Evolutionary conservation across 2,329 filamentous ascomycete species (phyloP).

Genomic region (Cladosporium halotolerans): DNA sequence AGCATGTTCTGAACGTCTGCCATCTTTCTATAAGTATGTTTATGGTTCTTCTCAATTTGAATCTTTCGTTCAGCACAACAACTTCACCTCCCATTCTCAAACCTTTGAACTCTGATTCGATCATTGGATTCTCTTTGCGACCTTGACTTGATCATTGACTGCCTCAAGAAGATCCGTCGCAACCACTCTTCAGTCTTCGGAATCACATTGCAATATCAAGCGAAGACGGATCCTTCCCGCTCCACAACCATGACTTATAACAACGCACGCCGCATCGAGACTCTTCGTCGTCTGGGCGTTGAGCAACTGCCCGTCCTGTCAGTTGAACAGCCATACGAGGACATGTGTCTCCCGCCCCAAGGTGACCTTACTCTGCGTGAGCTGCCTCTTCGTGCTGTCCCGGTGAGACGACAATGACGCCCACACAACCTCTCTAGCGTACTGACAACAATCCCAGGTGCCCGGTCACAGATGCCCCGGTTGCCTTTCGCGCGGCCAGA

Average conservation of each 20-base stretch:
- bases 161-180: too few species aligned
- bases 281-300: constrained; percentile 23
- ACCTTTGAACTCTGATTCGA: too few species aligned
- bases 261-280: constrained; percentile 18
- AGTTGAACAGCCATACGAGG: constrained; percentile 1
- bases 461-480: constrained; percentile 28
- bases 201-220: background rate
- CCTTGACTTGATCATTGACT: too few species aligned
- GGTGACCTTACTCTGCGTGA: constrained; percentile 14
- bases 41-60: too few species aligned
- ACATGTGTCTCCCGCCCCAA: constrained; percentile 10
- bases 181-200: too few species aligned
- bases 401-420: too few species aligned
- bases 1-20: too few species aligned
- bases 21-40: background rate
- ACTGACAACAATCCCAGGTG: constrained; percentile 19
- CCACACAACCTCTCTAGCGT: background rate
- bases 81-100: too few species aligned
- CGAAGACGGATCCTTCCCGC: background rate
- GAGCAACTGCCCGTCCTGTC: constrained; percentile 24
- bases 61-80: too few species aligned
- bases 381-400: too few species aligned
- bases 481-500: constrained; percentile 26
- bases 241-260: constrained; percentile 23
- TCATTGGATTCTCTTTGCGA: too few species aligned